A percentile compares a stretch with the other conserved stretches of the same genome.
These are phyloP conservation scores for Rubia peregrina DNA, from an alignment of 305 asterid species.

Conservation along the genomic window DNA sequence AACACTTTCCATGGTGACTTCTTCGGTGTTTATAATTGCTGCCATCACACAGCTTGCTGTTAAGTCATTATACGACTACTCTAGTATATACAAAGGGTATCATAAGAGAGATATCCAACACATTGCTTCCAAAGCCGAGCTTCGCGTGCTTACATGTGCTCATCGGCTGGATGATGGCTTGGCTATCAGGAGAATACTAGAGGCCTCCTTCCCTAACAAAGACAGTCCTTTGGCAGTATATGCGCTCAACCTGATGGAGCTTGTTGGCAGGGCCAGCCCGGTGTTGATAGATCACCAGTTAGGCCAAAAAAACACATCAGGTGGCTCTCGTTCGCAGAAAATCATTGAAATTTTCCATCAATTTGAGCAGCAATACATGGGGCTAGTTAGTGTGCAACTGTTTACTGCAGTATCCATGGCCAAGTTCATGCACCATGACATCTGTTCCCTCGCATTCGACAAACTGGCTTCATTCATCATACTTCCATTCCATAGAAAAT, in stretches of 20 bases:
- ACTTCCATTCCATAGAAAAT: conserved; percentile 76
- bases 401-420: conserved; percentile 74
- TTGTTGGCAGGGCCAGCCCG: conserved; percentile 73
- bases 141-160: conserved; percentile 56
- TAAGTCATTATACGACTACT: conserved; percentile 43
- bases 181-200: conserved; percentile 47
- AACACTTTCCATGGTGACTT: conserved; percentile 58
- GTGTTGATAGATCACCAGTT: conserved; percentile 71
- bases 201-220: conserved; percentile 54
- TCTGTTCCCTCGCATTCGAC: conserved; percentile 74
- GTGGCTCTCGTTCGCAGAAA: conserved; percentile 55
- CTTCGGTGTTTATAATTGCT: conserved; percentile 48
- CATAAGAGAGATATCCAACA: conserved; percentile 80
- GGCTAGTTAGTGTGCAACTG: conserved; percentile 40
- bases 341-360: conserved; percentile 45
- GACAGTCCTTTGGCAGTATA: conserved; percentile 64
- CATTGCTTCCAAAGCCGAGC: conserved; percentile 49
- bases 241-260: conserved; percentile 73
- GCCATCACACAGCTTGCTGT: conserved; percentile 37
- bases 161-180: conserved; percentile 60
- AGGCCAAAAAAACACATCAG: conserved; percentile 58
- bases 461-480: conserved; percentile 60
- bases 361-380: conserved; percentile 48
- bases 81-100: conserved; percentile 65
- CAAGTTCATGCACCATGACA: conserved; percentile 85